Evolutionary conservation across 2,329 filamentous ascomycete species (phyloP).

Genomic region (Diaporthe citrichinensis): DNA sequence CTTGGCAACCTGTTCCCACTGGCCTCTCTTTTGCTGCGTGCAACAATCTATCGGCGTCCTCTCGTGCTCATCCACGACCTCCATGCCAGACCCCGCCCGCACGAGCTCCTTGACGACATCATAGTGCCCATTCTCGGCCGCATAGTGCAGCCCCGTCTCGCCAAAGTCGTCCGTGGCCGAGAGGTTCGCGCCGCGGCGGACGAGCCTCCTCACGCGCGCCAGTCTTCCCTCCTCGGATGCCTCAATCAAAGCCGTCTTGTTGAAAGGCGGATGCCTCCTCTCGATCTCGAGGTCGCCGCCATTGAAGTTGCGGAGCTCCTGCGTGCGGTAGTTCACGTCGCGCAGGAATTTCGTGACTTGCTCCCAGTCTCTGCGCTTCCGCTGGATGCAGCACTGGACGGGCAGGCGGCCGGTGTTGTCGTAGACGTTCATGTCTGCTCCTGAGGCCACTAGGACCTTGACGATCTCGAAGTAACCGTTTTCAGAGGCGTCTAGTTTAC

Average conservation of each 20-base stretch:
- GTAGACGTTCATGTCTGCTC: conserved; percentile 31
- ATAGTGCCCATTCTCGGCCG: conserved; percentile 26
- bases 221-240: conserved; percentile 14
- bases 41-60: conserved; percentile 25
- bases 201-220: neutral
- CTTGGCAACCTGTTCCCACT: conserved; percentile 20
- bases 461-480: conserved; percentile 28
- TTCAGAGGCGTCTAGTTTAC: neutral
- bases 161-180: conserved; percentile 23
- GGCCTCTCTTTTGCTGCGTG: neutral
- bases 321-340: conserved; percentile 7
- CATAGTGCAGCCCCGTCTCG: conserved; percentile 21
- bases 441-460: conserved; percentile 20
- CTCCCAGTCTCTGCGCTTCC: conserved; percentile 27
- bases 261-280: neutral
- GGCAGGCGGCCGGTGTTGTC: conserved; percentile 26
- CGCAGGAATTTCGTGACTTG: neutral
- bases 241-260: conserved; percentile 20
- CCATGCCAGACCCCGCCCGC: conserved; percentile 8
- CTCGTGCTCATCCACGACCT: neutral
- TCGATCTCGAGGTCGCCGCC: conserved; percentile 2
- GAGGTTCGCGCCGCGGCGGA: conserved; percentile 6
- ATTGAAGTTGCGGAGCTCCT: conserved; percentile 19
- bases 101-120: conserved; percentile 26
- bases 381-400: conserved; percentile 28